A percentile compares a stretch with the other conserved stretches of the same genome.
These are phyloP conservation scores for Eutrema yunnanense DNA, from an alignment of 345 rosid genomes.

Conservation along the genomic window DNA sequence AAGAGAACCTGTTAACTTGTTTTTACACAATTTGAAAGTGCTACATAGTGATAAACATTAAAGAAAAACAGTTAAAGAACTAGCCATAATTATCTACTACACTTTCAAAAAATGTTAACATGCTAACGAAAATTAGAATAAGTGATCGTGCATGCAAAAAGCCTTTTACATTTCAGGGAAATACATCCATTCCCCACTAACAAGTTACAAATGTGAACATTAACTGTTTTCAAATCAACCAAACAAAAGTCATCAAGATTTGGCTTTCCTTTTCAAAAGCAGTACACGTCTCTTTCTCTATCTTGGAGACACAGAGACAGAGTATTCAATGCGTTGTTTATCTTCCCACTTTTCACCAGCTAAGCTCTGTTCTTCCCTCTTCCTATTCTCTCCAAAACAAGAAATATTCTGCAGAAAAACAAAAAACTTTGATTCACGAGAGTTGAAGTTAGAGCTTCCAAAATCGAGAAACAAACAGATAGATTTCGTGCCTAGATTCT, in stretches of 20 bases:
- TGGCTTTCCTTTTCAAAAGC: constrained; percentile 27
- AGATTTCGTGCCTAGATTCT: background rate
- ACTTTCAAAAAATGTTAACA: too few relatives aligned
- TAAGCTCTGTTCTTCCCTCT: constrained; percentile 10
- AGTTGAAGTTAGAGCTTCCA: constrained; percentile 5
- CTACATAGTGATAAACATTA: too few relatives aligned
- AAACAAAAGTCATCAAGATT: constrained; percentile 24
- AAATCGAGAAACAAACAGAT: constrained; percentile 8
- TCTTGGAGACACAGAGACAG: constrained; percentile 11
- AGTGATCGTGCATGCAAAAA: too few relatives aligned
- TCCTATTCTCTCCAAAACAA: constrained; percentile 8
- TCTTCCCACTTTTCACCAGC: constrained; percentile 28
- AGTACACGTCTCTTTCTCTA: constrained; percentile 29
- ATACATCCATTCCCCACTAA: background rate
- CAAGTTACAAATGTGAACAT: constrained; percentile 23
- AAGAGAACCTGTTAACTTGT: too few relatives aligned
- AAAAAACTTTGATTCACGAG: constrained; percentile 16
- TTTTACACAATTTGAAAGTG: too few relatives aligned
- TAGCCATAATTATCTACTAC: too few relatives aligned
- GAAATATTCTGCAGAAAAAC: background rate
- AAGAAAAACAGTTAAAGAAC: too few relatives aligned
- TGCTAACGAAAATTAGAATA: too few relatives aligned
- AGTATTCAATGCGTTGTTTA: constrained; percentile 28
- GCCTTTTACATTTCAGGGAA: background rate
- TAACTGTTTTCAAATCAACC: constrained; percentile 3